Conservation (phyloP, 805 yeast species). For the Candida succiphila region DNA sequence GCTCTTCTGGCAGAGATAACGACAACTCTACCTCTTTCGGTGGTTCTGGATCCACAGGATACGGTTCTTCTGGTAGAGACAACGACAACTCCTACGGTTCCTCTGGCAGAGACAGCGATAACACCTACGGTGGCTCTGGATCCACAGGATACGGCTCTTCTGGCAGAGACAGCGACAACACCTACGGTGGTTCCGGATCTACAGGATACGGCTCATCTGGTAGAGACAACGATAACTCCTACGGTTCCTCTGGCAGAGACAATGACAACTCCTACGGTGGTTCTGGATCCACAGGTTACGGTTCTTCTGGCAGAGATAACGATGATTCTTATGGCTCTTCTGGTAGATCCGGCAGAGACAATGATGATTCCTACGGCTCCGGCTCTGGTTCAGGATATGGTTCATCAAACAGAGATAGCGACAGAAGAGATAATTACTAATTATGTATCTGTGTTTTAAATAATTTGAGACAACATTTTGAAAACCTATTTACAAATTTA, state of each 20-base stretch:
- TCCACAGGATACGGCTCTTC: constrained; percentile 18
- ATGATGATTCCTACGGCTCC: constrained; percentile 21
- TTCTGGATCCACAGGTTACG: constrained; percentile 5
- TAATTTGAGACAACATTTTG: too few species aligned
- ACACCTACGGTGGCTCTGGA: constrained; percentile 23
- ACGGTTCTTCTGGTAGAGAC: constrained; percentile 10
- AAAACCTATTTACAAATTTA: too few species aligned
- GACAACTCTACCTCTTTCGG: constrained; percentile 1
- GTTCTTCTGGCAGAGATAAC: constrained; percentile 17
- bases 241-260: constrained; percentile 18
- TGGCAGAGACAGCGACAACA: constrained; percentile 13
- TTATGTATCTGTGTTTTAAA: too few species aligned
- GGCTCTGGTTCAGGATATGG: too few species aligned
- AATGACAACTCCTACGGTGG: constrained; percentile 14
- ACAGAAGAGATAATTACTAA: too few species aligned
- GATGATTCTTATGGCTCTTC: constrained; percentile 10
- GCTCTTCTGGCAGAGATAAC: constrained; percentile 15
- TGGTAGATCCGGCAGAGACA: constrained; percentile 12
- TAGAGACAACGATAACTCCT: constrained; percentile 15
- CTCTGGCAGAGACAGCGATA: constrained; percentile 20
- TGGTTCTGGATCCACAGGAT: constrained; percentile 11
- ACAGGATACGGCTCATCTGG: constrained; percentile 9
- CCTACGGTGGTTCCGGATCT: constrained; percentile 18
- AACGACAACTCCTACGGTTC: constrained; percentile 20
- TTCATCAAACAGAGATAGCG: constrained; percentile 21